Evolutionary conservation across 2,329 filamentous ascomycete species (phyloP).

Genomic region (Epicoccum sorghinum): DNA sequence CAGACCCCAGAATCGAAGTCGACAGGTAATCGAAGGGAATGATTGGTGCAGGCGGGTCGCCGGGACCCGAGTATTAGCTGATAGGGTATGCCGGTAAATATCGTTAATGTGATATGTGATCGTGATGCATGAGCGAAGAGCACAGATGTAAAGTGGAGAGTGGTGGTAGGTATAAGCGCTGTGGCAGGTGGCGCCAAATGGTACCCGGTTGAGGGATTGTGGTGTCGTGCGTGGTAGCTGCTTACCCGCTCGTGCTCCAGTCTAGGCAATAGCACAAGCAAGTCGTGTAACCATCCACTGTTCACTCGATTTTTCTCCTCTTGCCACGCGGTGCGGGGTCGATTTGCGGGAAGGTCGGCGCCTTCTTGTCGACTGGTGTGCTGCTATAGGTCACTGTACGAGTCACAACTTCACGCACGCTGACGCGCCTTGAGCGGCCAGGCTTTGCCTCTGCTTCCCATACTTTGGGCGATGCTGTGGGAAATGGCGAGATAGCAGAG

Average conservation of each 20-base stretch:
- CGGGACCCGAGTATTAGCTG: slow-evolving; percentile 42
- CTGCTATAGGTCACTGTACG: slow-evolving; percentile 87
- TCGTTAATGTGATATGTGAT: slow-evolving; percentile 18
- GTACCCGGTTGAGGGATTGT: slow-evolving; percentile 21
- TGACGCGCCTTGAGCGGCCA: slow-evolving; percentile 64
- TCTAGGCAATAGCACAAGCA: slow-evolving; percentile 22
- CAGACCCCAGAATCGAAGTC: slow-evolving; percentile 15
- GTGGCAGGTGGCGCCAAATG: slow-evolving; percentile 27
- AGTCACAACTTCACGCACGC: slow-evolving; percentile 89
- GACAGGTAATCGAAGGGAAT: slow-evolving; percentile 24
- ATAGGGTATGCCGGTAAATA: slow-evolving; percentile 13
- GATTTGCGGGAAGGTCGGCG: slow-evolving; percentile 64
- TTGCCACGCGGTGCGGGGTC: slow-evolving; percentile 92
- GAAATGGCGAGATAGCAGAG: slow-evolving; percentile 73
- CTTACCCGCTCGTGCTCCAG: slow-evolving; percentile 32
- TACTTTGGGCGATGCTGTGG: slow-evolving; percentile 76
- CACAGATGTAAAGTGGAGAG: slow-evolving; percentile 7
- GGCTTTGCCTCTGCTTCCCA: slow-evolving; percentile 76
- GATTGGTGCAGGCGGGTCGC: slow-evolving; percentile 42
- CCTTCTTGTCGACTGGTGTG: slow-evolving; percentile 49
- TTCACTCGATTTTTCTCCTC: slow-evolving; percentile 73
- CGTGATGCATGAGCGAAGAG: slow-evolving; percentile 10
- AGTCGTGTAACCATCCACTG: slow-evolving; percentile 22
- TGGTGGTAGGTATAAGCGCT: slow-evolving; percentile 13
- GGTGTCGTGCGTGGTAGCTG: slow-evolving; percentile 32